Evolutionary conservation across 2,329 filamentous ascomycete species (phyloP), one percentile per base, ranked within the genome.

Genomic region (Piedraia hortae): DNA sequence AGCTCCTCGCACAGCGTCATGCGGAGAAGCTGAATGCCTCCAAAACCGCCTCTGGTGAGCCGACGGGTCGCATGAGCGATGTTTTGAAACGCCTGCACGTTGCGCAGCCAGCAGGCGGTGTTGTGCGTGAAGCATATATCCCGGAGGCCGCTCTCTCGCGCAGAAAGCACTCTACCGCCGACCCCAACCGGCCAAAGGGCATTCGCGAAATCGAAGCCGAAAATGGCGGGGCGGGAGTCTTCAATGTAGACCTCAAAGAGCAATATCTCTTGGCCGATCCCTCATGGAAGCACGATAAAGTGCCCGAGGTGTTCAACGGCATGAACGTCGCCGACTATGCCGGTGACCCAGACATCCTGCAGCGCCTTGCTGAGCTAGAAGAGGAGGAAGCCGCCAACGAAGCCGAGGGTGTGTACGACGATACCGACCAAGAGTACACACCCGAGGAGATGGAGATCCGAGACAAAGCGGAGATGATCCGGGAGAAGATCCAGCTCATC

Each of bases 261-360:
- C 73, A 85, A 41, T 97, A 89, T 46, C 50, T 78, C 9, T 65
- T 93, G 30, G 75, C 72, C 31, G 64, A 91, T 43, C 63, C 71
- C 18, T 77, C 85, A 26, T 93, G 85, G 85, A 90, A 89, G 47
- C 63, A 90, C 44, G 88, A 97, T 53, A 77, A 73, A 50, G 73
- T 93, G 24, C 85, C 85, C 14, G 85, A 97, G 48, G 59, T 91
- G 21, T 72, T 80, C 46, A 68, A 93, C 41, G 85, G 85, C 47
- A 80, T 82, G 59, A 97, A 97, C 46, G 74, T 97, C 26, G 85
- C 82, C 51, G 85, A 97, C 48, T 97, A 75, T 46, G 66, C 97
- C 40, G n/a, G n/a, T n/a, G 85, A 93, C 39, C 80, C 82, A 1
- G 88, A 97, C 25, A 97, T 97, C 42, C 85, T 90, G 39, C 61